These are phyloP conservation scores for Diddensiella transvaalensis DNA, from an alignment of 805 yeast genomes.

Conservation along the genomic window DNA sequence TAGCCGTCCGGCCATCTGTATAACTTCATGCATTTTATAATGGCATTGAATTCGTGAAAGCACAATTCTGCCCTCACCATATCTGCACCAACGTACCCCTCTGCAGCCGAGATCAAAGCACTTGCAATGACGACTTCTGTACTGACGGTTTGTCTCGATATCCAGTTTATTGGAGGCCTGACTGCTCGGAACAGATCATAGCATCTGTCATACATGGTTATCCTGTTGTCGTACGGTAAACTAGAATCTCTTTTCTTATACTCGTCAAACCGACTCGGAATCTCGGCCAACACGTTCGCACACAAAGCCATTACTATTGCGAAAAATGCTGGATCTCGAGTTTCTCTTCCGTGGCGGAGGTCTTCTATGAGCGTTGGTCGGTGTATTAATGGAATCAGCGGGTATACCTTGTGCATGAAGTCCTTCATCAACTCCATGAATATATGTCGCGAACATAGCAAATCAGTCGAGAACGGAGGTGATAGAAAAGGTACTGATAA, in stretches of 20 bases:
- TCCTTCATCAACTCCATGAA: constrained; percentile 7
- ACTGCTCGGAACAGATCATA: constrained; percentile 9
- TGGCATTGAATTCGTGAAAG: neutral
- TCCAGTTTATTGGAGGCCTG: constrained; percentile 7
- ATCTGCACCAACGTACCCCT: neutral
- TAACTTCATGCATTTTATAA: neutral
- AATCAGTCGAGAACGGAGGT: constrained; percentile 6
- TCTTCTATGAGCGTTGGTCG: constrained; percentile 17
- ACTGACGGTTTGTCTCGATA: neutral
- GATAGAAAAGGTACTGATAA: neutral
- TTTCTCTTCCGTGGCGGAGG: constrained; percentile 11
- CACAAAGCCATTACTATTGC: constrained; percentile 12
- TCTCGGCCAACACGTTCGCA: constrained; percentile 13
- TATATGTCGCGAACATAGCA: constrained; percentile 8
- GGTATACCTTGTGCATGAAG: constrained; percentile 12
- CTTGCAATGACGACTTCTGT: neutral
- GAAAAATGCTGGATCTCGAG: constrained; percentile 12
- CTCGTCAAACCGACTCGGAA: constrained; percentile 12
- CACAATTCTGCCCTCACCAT: neutral
- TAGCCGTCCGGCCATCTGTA: constrained; percentile 10
- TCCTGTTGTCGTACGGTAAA: constrained; percentile 9
- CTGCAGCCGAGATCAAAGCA: neutral
- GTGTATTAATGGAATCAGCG: constrained; percentile 17
- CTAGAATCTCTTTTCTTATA: constrained; percentile 9
- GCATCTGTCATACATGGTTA: constrained; percentile 13